Conservation (phyloP, 352 stramenopile species). For the Globisporangium megalacanthum region DNA sequence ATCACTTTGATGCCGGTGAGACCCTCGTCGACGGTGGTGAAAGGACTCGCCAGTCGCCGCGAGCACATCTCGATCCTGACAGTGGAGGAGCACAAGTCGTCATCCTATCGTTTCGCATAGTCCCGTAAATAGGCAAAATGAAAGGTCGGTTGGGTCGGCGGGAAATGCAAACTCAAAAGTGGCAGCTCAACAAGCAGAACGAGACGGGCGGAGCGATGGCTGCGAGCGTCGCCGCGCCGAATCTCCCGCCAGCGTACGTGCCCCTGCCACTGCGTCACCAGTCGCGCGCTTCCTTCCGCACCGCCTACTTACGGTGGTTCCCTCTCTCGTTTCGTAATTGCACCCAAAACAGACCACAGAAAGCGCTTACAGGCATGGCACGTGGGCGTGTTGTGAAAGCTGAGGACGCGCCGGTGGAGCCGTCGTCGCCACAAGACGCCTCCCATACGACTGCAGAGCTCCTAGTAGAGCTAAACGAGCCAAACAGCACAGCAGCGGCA, state of each 20-base stretch:
- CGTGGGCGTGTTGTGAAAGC: not conserved
- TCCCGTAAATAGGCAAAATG: too few species aligned
- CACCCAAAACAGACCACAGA: slow-evolving; percentile 7
- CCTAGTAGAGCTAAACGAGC: too few species aligned
- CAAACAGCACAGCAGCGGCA: not conserved
- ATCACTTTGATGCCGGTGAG: too few species aligned
- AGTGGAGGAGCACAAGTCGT: too few species aligned
- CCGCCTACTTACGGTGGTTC: not conserved
- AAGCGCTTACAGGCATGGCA: not conserved
- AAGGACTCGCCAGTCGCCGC: too few species aligned
- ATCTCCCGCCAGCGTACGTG: slow-evolving; percentile 17
- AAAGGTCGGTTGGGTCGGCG: too few species aligned
- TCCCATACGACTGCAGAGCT: not conserved
- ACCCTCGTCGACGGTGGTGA: too few species aligned
- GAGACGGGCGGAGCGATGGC: slow-evolving; percentile 18
- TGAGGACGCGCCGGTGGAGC: not conserved
- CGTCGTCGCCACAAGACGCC: not conserved
- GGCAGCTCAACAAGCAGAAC: not conserved
- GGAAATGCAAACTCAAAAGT: not conserved
- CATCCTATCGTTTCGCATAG: too few species aligned
- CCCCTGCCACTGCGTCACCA: not conserved
- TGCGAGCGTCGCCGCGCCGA: slow-evolving; percentile 20
- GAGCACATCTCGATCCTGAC: too few species aligned
- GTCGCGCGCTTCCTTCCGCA: too few species aligned
- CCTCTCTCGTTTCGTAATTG: not conserved